phyloP scores from a whole-genome alignment of 495 filamentous ascomycete species.

The Immersiella caudata region DNA sequence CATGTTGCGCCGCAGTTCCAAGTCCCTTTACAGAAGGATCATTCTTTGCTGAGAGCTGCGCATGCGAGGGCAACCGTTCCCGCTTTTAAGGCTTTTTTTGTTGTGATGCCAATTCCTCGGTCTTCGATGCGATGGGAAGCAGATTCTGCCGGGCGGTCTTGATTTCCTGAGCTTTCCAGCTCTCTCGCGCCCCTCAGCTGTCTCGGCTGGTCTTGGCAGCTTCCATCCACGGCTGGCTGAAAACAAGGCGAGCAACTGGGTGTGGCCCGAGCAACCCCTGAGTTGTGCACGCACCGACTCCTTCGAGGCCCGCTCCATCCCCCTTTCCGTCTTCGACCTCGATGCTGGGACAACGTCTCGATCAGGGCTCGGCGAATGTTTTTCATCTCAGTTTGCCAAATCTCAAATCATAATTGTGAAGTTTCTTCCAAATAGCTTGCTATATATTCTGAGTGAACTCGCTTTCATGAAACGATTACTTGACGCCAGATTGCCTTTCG shows the following conservation, averaged over 20 bases:
- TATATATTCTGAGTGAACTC: not conserved
- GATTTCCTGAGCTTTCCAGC: constrained; percentile 26
- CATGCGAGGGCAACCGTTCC: not conserved
- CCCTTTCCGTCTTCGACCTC: not conserved
- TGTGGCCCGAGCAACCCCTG: not conserved
- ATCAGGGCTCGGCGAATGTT: not conserved
- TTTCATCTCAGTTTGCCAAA: not conserved
- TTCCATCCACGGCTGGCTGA: not conserved
- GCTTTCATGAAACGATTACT: not conserved
- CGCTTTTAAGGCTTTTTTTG: constrained; percentile 7
- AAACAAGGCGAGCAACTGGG: constrained; percentile 6
- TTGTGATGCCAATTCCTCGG: not conserved
- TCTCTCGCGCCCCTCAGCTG: not conserved
- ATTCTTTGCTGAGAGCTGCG: not conserved
- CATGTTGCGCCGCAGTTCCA: constrained; percentile 28
- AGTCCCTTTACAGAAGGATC: not conserved
- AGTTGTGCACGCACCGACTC: not conserved
- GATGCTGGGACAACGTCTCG: not conserved
- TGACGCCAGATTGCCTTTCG: not conserved
- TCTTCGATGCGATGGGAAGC: not conserved
- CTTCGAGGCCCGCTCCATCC: not conserved
- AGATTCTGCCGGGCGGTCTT: constrained; percentile 42
- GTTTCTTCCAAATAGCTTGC: not conserved
- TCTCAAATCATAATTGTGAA: not conserved
- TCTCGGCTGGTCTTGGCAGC: not conserved